A percentile compares a stretch with the other conserved stretches of the same genome.
phyloP scores from a whole-genome alignment of 116 monocot species.

The Phalaenopsis hybrid region DNA sequence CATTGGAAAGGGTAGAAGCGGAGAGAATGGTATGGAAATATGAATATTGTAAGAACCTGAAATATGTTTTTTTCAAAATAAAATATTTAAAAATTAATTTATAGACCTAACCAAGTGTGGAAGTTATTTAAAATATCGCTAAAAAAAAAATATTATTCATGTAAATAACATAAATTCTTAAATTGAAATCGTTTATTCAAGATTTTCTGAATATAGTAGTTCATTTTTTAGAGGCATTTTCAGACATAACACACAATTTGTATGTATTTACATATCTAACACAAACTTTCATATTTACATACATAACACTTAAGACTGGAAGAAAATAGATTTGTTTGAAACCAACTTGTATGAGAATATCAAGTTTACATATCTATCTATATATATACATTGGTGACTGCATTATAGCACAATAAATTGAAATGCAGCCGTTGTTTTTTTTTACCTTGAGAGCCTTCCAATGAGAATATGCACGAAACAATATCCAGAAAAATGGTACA shows the following conservation, averaged over 20 bases:
- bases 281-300: not conserved
- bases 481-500: slow-evolving; percentile 84
- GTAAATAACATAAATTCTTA: not conserved
- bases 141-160: not conserved
- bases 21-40: not conserved
- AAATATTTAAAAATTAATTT: not conserved
- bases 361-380: too few relatives aligned
- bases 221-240: too few relatives aligned
- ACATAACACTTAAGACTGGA: not conserved
- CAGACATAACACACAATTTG: not conserved
- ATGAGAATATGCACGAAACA: slow-evolving; percentile 87
- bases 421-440: not conserved
- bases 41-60: not conserved
- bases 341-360: too few relatives aligned
- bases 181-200: not conserved
- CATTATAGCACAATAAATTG: not conserved
- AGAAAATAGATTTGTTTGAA: too few relatives aligned
- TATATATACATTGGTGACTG: not conserved
- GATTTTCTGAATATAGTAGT: too few relatives aligned
- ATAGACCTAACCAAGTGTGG: not conserved
- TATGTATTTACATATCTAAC: not conserved
- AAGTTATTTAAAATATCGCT: not conserved
- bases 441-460: slow-evolving; percentile 87
- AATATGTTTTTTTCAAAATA: too few relatives aligned
- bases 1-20: not conserved